These are phyloP conservation scores for Termitomyces titanicus DNA, from an alignment of 768 basidiomycete species.

Conservation along the genomic window DNA sequence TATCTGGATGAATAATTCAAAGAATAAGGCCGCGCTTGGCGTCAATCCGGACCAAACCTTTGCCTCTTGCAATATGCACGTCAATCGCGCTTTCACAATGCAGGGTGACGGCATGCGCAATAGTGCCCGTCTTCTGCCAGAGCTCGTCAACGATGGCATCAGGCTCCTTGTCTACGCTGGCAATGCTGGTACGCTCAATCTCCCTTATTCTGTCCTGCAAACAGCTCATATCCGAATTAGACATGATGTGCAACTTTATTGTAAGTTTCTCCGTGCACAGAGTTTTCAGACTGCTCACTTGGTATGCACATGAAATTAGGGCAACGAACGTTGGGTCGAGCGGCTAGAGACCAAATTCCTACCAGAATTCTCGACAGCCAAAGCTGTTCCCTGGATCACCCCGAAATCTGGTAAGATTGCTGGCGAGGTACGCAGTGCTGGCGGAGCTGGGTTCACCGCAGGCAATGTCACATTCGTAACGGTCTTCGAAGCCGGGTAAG, in stretches of 20 bases:
- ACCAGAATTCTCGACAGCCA: slow-evolving; percentile 50
- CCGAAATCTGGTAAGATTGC: slow-evolving; percentile 47
- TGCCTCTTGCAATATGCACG: slow-evolving; percentile 69
- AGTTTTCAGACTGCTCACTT: background rate
- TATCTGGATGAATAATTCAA: slow-evolving; percentile 76
- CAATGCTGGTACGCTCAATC: slow-evolving; percentile 55
- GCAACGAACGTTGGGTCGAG: slow-evolving; percentile 76
- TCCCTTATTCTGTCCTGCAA: background rate
- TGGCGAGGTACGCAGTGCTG: slow-evolving; percentile 71
- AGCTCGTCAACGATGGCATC: slow-evolving; percentile 79
- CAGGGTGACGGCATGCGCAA: slow-evolving; percentile 90
- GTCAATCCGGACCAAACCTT: slow-evolving; percentile 58
- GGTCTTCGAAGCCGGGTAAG: slow-evolving; percentile 78
- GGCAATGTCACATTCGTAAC: slow-evolving; percentile 86
- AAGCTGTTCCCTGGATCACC: slow-evolving; percentile 55
- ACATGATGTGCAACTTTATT: slow-evolving; percentile 88
- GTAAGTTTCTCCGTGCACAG: slow-evolving; percentile 29
- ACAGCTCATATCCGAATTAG: slow-evolving; percentile 24
- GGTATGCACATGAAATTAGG: slow-evolving; percentile 31
- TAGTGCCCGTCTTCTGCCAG: slow-evolving; percentile 71
- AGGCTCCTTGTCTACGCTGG: slow-evolving; percentile 88
- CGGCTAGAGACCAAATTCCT: slow-evolving; percentile 59
- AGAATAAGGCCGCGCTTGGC: slow-evolving; percentile 77
- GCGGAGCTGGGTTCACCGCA: slow-evolving; percentile 57
- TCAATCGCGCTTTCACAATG: slow-evolving; percentile 76